A percentile compares a stretch with the other conserved stretches of the same genome.
Evolutionary conservation across 805 yeast genomes (phyloP).

Genomic region (Lipomyces kockii): DNA sequence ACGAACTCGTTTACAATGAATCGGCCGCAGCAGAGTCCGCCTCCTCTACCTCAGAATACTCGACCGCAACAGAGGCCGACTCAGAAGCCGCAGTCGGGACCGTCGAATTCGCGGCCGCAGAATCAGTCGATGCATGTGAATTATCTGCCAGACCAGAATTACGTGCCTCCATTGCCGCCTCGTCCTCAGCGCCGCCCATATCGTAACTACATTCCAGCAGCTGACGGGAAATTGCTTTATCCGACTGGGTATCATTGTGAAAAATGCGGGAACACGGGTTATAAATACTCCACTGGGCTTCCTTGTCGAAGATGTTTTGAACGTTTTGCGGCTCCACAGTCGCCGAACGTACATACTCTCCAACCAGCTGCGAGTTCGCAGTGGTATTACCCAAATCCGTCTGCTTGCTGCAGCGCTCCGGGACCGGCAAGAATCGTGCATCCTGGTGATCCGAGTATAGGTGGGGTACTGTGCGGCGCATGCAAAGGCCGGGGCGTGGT

Average conservation of each 20-base stretch:
- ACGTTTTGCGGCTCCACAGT: slow-evolving; percentile 55
- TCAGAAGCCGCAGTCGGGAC: not conserved
- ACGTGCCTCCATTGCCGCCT: slow-evolving; percentile 1
- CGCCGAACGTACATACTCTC: slow-evolving; percentile 36
- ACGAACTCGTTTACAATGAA: not conserved
- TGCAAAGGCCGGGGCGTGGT: slow-evolving; percentile 70
- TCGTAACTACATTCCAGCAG: slow-evolving; percentile 20
- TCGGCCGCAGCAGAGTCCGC: not conserved
- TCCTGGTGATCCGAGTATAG: slow-evolving; percentile 81
- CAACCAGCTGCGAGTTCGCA: slow-evolving; percentile 36
- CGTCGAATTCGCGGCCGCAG: not conserved
- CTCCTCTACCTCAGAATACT: slow-evolving; percentile 1
- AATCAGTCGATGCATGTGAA: not conserved
- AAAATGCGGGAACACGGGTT: slow-evolving; percentile 78
- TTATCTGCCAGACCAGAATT: not conserved
- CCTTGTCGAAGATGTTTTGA: slow-evolving; percentile 76
- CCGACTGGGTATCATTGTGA: slow-evolving; percentile 65
- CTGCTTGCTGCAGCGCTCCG: slow-evolving; percentile 7
- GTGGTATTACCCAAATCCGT: slow-evolving; percentile 38
- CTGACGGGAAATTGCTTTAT: slow-evolving; percentile 54
- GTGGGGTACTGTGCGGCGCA: slow-evolving; percentile 73
- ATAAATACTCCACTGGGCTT: slow-evolving; percentile 60
- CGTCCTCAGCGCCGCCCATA: slow-evolving; percentile 1
- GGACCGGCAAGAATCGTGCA: slow-evolving; percentile 50
- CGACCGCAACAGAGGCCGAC: not conserved